These are phyloP conservation scores for Podospora anserina DNA, from an alignment of 495 filamentous ascomycete genomes.

Conservation along the genomic window DNA sequence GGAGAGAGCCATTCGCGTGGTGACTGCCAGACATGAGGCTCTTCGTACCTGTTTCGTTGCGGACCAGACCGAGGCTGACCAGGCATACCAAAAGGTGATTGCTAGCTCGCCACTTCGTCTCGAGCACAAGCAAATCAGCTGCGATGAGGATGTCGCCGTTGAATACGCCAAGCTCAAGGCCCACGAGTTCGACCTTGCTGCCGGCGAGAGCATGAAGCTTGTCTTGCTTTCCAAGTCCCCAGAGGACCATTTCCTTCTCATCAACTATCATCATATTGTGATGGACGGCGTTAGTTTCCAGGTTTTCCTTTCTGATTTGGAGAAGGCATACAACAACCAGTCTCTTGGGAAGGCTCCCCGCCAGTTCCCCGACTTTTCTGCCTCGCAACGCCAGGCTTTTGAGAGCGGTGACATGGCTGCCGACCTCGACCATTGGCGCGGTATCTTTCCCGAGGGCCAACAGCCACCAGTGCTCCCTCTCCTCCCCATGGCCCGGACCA, in stretches of 20 bases:
- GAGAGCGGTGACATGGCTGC: background rate
- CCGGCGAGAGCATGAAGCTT: conserved; percentile 21
- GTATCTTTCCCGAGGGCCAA: background rate
- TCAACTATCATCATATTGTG: conserved; percentile 26
- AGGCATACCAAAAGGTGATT: conserved; percentile 20
- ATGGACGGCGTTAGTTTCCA: background rate
- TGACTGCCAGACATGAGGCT: conserved; percentile 42
- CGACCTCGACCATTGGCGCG: background rate
- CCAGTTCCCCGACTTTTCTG: background rate
- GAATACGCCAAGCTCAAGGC: conserved; percentile 14
- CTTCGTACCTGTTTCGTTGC: conserved; percentile 36
- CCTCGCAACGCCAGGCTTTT: background rate
- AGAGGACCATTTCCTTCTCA: conserved; percentile 19
- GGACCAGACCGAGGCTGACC: conserved; percentile 14
- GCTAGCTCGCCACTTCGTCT: conserved; percentile 9
- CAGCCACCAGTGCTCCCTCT: too few relatives aligned
- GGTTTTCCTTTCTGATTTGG: background rate
- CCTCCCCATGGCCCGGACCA: too few relatives aligned
- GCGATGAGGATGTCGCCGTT: conserved; percentile 3
- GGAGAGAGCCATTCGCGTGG: conserved; percentile 31
- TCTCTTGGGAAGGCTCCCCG: too few relatives aligned
- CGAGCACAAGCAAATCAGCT: conserved; percentile 7
- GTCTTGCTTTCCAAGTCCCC: conserved; percentile 17
- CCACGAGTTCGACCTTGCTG: conserved; percentile 21
- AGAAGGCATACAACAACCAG: background rate